Percentiles rank a stretch among this genome's conserved stretches.
phyloP scores from a whole-genome alignment of 2,329 filamentous ascomycete species.

The Cadophora luteo-olivacea region DNA sequence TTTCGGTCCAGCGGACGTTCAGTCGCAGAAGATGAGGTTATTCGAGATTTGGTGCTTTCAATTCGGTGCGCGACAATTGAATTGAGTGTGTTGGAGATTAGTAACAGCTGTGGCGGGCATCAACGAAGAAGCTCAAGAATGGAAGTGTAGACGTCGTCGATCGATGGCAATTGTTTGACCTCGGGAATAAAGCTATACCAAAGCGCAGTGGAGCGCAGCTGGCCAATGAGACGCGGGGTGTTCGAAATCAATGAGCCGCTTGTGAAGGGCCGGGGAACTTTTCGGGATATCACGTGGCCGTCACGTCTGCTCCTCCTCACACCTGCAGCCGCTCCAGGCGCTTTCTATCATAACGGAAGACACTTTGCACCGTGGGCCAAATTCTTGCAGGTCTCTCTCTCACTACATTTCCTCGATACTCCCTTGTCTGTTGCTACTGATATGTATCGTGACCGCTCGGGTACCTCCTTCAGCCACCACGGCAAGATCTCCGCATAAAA shows the following conservation, averaged over 20 bases:
- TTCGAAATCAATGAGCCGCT: constrained; percentile 11
- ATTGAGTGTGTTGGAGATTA: neutral
- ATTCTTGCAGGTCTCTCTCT: too few relatives aligned
- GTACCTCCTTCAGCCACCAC: too few relatives aligned
- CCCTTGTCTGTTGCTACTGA: too few relatives aligned
- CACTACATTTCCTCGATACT: too few relatives aligned
- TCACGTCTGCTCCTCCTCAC: too few relatives aligned
- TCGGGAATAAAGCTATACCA: constrained; percentile 30
- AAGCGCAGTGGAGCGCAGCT: constrained; percentile 1
- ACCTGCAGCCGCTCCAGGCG: too few relatives aligned
- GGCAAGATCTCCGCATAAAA: too few relatives aligned
- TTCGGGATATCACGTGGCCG: constrained; percentile 18
- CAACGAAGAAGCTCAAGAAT: constrained; percentile 5
- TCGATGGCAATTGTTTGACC: constrained; percentile 27
- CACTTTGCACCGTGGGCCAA: too few relatives aligned
- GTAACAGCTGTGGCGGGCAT: constrained; percentile 19
- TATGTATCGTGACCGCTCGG: too few relatives aligned
- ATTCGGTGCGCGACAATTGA: neutral
- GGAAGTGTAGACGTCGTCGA: constrained; percentile 30
- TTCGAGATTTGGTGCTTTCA: neutral
- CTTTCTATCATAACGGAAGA: too few relatives aligned
- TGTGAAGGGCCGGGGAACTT: neutral
- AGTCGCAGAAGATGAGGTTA: constrained; percentile 2
- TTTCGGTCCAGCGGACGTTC: neutral
- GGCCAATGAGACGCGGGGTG: constrained; percentile 16